Evolutionary conservation across 192 early-diverging fungal genomes (phyloP), one percentile per base, ranked within the genome.

Genomic region (Backusella luteola): DNA sequence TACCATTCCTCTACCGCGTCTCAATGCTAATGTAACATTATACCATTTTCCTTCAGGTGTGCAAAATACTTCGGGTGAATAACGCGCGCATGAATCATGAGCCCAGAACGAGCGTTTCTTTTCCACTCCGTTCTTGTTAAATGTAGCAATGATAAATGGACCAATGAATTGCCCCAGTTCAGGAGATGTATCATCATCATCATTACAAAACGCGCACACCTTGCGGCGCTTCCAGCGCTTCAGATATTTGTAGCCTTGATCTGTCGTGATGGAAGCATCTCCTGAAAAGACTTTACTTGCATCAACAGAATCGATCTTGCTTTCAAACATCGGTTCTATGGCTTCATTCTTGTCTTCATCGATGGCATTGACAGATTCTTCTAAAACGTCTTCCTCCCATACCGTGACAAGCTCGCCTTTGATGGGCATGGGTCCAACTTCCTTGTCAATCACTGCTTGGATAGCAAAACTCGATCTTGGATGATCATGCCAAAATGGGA

Each of bases 31-130:
- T 0, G 92, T 87, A 0, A 97, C 94, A 83, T 97, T 97, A 73
- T 90, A 96, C 95, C 95, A 97, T 49, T 84, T 83, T 7, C 89
- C 92, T 38, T 86, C 79, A 6, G 88, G 86, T 0, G 87, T 87
- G 34, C 87, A 86, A 19, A 93, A 87, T 14, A 96, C 94, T 81
- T 96, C 96, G 29, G 96, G 96, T 1, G 95, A 93, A 80, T 89
- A 93, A 15, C 88, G 74, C 1, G 95, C 96, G 74, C 96, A 97
- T 8, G 89, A 87, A 46, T 92, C 88, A 82, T 97, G 96, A 6
- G 90, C 91, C 96, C 96, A 97, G 70, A 96, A 94, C 1, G 84
- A 80, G 41, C 83, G 84, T 42, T 83, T 85, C 66, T 84, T 87
- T 23, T 80, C 71, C 3, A 77, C 76, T 26, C 92, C 92, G 44